phyloP scores from a whole-genome alignment of 2,329 filamentous ascomycete genomes.

The Colletotrichum brevisporum region DNA sequence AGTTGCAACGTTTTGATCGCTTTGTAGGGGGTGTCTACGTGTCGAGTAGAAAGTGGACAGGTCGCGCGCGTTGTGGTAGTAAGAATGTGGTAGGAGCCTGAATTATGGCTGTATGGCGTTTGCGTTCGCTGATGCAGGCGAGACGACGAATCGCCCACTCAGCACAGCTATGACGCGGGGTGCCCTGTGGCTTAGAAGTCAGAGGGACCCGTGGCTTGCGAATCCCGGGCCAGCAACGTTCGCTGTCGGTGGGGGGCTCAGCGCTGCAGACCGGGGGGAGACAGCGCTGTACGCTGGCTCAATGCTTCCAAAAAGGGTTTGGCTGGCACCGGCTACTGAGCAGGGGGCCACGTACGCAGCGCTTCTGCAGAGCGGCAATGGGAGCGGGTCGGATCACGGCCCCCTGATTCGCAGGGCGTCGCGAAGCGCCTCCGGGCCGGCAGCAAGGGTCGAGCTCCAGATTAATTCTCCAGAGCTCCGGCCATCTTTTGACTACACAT shows the following conservation, averaged over 20 bases:
- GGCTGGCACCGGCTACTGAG: neutral
- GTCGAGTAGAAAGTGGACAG: slow-evolving; percentile 7
- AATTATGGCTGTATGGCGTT: neutral
- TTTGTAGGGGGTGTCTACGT: neutral
- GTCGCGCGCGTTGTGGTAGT: slow-evolving; percentile 1
- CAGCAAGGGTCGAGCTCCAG: slow-evolving; percentile 32
- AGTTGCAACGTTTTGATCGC: neutral
- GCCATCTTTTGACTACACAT: slow-evolving; percentile 24
- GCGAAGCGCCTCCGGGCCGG: neutral
- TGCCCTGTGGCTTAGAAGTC: slow-evolving; percentile 31
- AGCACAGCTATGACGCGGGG: slow-evolving; percentile 35
- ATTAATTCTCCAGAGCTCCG: slow-evolving; percentile 13
- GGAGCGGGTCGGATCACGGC: neutral
- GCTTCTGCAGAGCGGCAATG: neutral
- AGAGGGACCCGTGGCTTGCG: slow-evolving; percentile 10
- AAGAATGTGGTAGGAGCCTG: neutral
- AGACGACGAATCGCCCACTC: slow-evolving; percentile 19
- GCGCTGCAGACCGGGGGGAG: neutral
- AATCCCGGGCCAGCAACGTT: slow-evolving; percentile 3
- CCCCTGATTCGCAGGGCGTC: slow-evolving; percentile 13
- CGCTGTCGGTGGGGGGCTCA: neutral
- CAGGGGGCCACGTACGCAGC: too few relatives aligned
- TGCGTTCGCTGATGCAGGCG: slow-evolving; percentile 30
- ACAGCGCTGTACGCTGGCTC: too few relatives aligned
- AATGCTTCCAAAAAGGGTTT: neutral